These are phyloP conservation scores for Ogataea degrootiae DNA, from an alignment of 805 yeast species.

Conservation along the genomic window DNA sequence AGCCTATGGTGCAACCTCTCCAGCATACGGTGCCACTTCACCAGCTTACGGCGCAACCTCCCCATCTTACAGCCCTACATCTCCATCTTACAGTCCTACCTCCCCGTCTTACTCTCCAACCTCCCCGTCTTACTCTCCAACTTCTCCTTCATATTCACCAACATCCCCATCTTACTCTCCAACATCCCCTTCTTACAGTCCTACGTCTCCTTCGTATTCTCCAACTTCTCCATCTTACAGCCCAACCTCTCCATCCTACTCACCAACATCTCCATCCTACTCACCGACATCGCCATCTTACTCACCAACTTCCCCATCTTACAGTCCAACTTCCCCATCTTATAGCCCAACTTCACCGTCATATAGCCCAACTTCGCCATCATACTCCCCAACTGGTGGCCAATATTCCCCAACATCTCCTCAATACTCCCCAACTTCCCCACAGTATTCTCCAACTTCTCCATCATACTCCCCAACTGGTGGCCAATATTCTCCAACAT, in stretches of 20 bases:
- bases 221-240: constrained; percentile 67
- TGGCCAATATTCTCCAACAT: constrained; percentile 55
- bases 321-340: constrained; percentile 65
- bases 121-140: constrained; percentile 57
- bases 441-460: constrained; percentile 70
- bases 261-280: constrained; percentile 57
- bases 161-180: constrained; percentile 69
- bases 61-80: constrained; percentile 51
- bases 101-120: constrained; percentile 71
- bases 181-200: constrained; percentile 57
- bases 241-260: constrained; percentile 71
- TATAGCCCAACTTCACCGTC: constrained; percentile 70
- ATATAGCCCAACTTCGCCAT: constrained; percentile 75
- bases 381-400: constrained; percentile 74
- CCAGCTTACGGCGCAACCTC: constrained; percentile 49
- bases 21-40: constrained; percentile 47
- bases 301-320: constrained; percentile 65
- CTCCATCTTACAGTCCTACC: constrained; percentile 69
- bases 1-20: constrained; percentile 52
- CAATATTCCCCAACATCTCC: constrained; percentile 55
- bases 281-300: constrained; percentile 74
- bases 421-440: constrained; percentile 62
- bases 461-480: constrained; percentile 77
- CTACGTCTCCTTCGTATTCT: constrained; percentile 45
- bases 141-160: constrained; percentile 68